These are phyloP conservation scores for Aspergillus pseudoterreus DNA, from an alignment of 2,329 filamentous ascomycete species.

Conservation along the genomic window DNA sequence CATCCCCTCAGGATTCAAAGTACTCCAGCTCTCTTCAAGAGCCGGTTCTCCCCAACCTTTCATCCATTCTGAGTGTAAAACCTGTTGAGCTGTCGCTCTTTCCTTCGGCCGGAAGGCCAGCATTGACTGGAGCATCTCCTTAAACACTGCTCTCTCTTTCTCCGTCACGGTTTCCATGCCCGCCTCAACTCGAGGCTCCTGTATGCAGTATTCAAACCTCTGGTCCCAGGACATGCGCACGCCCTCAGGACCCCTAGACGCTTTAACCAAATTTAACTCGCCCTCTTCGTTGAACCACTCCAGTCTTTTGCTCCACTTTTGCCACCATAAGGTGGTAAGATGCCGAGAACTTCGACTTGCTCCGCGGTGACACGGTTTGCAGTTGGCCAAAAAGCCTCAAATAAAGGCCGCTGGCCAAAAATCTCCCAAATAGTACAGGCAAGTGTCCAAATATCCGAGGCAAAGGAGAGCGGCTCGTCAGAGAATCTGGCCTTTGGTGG, in stretches of 20 bases:
- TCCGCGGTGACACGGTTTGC: conserved; percentile 23
- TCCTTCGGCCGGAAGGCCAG: conserved; percentile 17
- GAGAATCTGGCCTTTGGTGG: conserved; percentile 36
- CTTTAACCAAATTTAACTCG: conserved; percentile 3
- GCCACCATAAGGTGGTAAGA: conserved; percentile 24
- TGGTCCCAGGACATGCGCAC: conserved; percentile 10
- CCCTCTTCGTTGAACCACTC: conserved; percentile 22
- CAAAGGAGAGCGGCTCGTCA: conserved; percentile 29
- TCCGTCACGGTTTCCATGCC: conserved; percentile 13
- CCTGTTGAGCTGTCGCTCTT: conserved; percentile 19
- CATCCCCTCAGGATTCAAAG: neutral
- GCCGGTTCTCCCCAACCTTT: conserved; percentile 17
- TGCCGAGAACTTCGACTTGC: conserved; percentile 26
- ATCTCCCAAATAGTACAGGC: conserved; percentile 36
- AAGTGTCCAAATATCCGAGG: conserved; percentile 39
- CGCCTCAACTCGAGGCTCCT: conserved; percentile 21
- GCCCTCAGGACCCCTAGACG: conserved; percentile 5
- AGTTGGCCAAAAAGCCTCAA: conserved; percentile 20
- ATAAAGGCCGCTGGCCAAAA: conserved; percentile 26
- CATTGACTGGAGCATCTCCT: conserved; percentile 22
- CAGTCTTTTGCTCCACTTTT: conserved; percentile 16
- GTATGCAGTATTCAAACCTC: conserved; percentile 19
- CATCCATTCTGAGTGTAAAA: conserved; percentile 25
- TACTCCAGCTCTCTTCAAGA: conserved; percentile 12
- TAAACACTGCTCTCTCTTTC: conserved; percentile 19